A percentile compares a stretch with the other conserved stretches of the same genome.
phyloP scores from a whole-genome alignment of 331 rosid species.

The Pyracantha coccinea region DNA sequence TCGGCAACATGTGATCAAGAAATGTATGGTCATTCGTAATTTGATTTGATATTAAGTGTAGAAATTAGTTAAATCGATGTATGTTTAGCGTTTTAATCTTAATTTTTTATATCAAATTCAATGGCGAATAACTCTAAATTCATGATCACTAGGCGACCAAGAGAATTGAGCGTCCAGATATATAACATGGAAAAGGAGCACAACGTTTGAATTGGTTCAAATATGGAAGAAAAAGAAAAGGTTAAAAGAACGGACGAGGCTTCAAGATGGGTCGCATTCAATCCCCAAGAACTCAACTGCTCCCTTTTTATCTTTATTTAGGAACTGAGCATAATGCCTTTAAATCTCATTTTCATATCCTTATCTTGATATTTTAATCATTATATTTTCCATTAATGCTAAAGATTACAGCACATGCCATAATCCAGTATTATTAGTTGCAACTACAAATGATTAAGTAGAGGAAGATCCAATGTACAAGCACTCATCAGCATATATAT shows the following conservation, averaged over 20 bases:
- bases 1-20: neutral
- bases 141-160: no score
- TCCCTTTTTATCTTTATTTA: no score
- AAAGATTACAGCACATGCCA: slow-evolving; percentile 44
- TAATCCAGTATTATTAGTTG: slow-evolving; percentile 18
- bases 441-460: slow-evolving; percentile 9
- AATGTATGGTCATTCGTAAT: neutral
- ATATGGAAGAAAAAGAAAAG: no score
- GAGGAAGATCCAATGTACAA: slow-evolving; percentile 50
- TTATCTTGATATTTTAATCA: neutral
- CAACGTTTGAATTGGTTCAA: slow-evolving; percentile 10
- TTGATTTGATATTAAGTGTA: no score
- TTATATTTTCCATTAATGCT: neutral
- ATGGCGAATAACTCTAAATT: no score
- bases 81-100: no score
- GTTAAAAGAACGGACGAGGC: slow-evolving; percentile 18
- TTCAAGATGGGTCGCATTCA: slow-evolving; percentile 35
- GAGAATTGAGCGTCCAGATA: neutral
- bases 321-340: no score
- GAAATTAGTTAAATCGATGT: no score
- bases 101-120: neutral
- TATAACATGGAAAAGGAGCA: slow-evolving; percentile 20
- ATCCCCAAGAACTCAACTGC: slow-evolving; percentile 19
- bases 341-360: slow-evolving; percentile 2
- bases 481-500: slow-evolving; percentile 37